Evolutionary conservation across 768 basidiomycete genomes (phyloP).

Genomic region (Phaeotremella fagi): DNA sequence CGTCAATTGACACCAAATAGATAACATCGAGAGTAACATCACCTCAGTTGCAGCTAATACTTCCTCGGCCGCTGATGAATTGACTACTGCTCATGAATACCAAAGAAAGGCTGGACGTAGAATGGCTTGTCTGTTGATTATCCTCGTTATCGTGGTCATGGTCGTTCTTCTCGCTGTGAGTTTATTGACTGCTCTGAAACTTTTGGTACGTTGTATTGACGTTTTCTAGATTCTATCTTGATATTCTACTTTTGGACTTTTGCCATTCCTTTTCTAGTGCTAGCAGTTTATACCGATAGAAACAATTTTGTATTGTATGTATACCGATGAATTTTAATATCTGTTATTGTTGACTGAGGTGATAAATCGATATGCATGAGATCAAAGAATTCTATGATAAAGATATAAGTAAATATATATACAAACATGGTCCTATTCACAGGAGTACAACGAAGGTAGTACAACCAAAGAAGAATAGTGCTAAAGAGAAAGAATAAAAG

Average conservation of each 20-base stretch:
- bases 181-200: constrained; percentile 15
- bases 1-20: constrained; percentile 55
- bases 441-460: too few species aligned
- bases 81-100: constrained; percentile 83
- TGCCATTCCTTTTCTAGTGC: neutral
- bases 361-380: too few species aligned
- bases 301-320: too few species aligned
- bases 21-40: constrained; percentile 92
- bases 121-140: constrained; percentile 81
- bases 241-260: neutral
- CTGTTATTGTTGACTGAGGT: too few species aligned
- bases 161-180: constrained; percentile 88
- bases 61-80: constrained; percentile 73
- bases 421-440: too few species aligned
- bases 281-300: too few species aligned
- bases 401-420: too few species aligned
- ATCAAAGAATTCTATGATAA: too few species aligned
- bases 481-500: neutral
- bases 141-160: constrained; percentile 78
- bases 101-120: constrained; percentile 89
- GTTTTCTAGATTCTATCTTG: constrained; percentile 3
- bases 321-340: too few species aligned
- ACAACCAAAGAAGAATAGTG: neutral
- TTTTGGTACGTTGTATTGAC: neutral
- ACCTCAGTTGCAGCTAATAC: constrained; percentile 80